Evolutionary conservation across 495 filamentous ascomycete genomes (phyloP), one percentile per base, ranked within the genome.

Genomic region (Beverwykella pulmonaria): DNA sequence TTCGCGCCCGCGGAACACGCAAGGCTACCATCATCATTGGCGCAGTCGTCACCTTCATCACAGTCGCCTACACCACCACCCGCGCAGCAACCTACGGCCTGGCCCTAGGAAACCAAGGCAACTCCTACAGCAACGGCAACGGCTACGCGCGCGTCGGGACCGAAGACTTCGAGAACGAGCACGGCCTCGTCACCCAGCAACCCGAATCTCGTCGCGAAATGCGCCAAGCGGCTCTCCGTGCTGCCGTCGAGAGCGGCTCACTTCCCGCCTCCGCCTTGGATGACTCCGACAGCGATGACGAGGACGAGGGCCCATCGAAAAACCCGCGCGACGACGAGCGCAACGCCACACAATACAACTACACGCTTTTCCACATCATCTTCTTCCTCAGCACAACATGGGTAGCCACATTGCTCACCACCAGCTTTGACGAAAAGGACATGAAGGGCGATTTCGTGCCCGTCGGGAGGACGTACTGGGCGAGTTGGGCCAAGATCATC

Each of bases 401-500:
- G 94, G 92, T 97, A 0, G 93, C 91, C 5, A 98, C 93, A 1
- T 80, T 98, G 49, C 79, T 98, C 63, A 96, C 93, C 15, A 92
- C 92, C 80, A 90, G 89, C 63, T 82, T 93, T 73, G 79, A 82
- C 59, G 75, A 77, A 26, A 74, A 76, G 27, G 85, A 89, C 46
- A 80, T 83, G 23, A 77, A 79, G 19, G 81, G 81, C 20, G 87
- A 92, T 71, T 97, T 98, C 76, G 89, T 90, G 4, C 89, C 94
- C 0, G 93, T 98, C 19, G 94, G 94, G 29, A 82, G 94, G 53
- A 97, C 93, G 20, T 94, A 97, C 80, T 96, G 93, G 87, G 94
- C 94, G 22, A 96, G 91, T 78, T 98, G 94, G 94, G 92, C 97
- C 69, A 98, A 98, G 87, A 98, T 98, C 76, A 86, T 97, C 53